phyloP scores from a whole-genome alignment of 495 filamentous ascomycete species.

The Lasiosphaeriaceae sp. region DNA sequence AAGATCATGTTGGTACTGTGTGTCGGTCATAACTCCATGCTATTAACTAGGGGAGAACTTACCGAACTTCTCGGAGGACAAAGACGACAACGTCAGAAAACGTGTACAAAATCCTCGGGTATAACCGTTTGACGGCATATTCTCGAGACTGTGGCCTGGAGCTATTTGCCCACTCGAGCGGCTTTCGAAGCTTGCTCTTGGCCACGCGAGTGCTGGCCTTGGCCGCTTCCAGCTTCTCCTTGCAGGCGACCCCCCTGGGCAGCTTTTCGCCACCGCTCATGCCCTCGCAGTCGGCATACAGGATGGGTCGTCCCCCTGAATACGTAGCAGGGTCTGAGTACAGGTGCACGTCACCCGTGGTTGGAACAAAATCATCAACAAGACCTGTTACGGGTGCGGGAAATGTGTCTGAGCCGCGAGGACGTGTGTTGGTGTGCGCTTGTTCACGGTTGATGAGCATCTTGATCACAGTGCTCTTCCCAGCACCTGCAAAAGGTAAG shows the following conservation, averaged over 20 bases:
- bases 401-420: conserved; percentile 15
- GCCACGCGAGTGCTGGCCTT: not conserved
- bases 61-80: conserved; percentile 45
- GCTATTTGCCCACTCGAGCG: conserved; percentile 37
- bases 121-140: conserved; percentile 43
- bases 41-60: too few species aligned
- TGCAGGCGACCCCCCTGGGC: conserved; percentile 25
- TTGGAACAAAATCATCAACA: conserved; percentile 45
- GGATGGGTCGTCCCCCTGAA: conserved; percentile 37
- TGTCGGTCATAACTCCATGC: too few species aligned
- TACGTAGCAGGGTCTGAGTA: conserved; percentile 56
- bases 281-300: conserved; percentile 59
- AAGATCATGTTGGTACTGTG: too few species aligned
- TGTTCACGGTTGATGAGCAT: conserved; percentile 43
- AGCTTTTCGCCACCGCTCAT: conserved; percentile 43
- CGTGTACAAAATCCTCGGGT: conserved; percentile 53
- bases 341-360: conserved; percentile 61
- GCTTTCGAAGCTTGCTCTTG: conserved; percentile 2
- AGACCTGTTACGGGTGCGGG: conserved; percentile 34
- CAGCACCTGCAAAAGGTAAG: conserved; percentile 32
- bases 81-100: conserved; percentile 54
- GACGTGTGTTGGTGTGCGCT: conserved; percentile 2
- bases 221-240: conserved; percentile 1
- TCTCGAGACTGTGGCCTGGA: conserved; percentile 37
- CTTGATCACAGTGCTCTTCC: conserved; percentile 57